These are phyloP conservation scores for Pythium brassicae DNA, from an alignment of 352 stramenopile species.

Conservation along the genomic window DNA sequence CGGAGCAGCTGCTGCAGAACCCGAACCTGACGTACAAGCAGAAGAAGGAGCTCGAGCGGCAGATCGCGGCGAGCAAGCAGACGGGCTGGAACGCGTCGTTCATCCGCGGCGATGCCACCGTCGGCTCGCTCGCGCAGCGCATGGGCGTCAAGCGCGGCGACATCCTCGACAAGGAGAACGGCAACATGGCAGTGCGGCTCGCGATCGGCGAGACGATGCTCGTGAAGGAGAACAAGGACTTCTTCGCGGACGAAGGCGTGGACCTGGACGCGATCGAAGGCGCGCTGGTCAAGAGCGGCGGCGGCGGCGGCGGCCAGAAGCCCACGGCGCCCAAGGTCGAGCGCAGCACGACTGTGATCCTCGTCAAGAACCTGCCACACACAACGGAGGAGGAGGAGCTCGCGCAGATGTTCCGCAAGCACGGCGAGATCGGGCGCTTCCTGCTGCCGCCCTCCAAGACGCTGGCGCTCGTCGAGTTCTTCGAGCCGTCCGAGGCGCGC, in stretches of 20 bases:
- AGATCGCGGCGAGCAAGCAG: constrained; percentile 72
- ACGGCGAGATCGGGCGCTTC: constrained; percentile 85
- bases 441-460: constrained; percentile 92
- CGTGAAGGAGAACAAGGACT: constrained; percentile 97
- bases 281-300: constrained; percentile 47
- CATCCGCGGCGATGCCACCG: constrained; percentile 69
- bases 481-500: constrained; percentile 92
- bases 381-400: constrained; percentile 93
- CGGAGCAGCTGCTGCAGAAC: constrained; percentile 49
- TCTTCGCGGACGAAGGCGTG: constrained; percentile 93
- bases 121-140: constrained; percentile 71
- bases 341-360: constrained; percentile 92
- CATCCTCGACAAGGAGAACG: constrained; percentile 93
- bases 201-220: constrained; percentile 97
- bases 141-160: constrained; percentile 93
- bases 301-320: constrained; percentile 26
- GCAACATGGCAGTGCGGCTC: constrained; percentile 97
- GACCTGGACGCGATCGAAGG: constrained; percentile 93
- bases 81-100: constrained; percentile 96
- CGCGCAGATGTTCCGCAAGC: constrained; percentile 92
- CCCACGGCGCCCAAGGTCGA: constrained; percentile 75
- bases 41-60: constrained; percentile 88
- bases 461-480: constrained; percentile 95
- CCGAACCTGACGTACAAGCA: constrained; percentile 86
- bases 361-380: constrained; percentile 98